Conservation (phyloP, 495 filamentous ascomycete species). For the Hypoxylon fragiforme region DNA sequence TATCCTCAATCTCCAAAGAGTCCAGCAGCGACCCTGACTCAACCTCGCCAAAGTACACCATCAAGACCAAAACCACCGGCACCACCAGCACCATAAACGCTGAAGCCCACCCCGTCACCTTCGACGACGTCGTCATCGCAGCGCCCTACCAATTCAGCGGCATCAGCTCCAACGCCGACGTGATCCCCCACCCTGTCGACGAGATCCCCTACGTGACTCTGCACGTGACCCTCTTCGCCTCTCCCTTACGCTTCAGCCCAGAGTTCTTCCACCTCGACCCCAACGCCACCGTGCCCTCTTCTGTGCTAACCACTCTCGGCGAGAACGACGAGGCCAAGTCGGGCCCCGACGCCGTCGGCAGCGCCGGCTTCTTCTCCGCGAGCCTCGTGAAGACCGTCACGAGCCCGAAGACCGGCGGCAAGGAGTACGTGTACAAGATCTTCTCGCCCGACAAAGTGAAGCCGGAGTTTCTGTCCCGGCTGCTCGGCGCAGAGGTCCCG, state of each 20-base stretch:
- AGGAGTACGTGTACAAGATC: constrained; percentile 92
- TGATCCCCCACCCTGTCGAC: constrained; percentile 61
- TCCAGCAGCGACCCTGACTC: constrained; percentile 15
- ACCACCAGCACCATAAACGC: constrained; percentile 21
- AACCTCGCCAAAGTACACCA: constrained; percentile 46
- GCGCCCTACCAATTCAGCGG: constrained; percentile 74
- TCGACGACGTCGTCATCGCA: constrained; percentile 81
- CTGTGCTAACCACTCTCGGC: constrained; percentile 83
- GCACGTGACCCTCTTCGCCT: constrained; percentile 87
- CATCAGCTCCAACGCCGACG: constrained; percentile 51
- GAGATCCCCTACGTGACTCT: constrained; percentile 79
- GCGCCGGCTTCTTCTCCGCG: constrained; percentile 83
- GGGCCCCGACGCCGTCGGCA: constrained; percentile 61
- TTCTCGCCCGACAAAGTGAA: constrained; percentile 78
- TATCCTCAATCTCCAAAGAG: constrained; percentile 61
- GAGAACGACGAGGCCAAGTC: constrained; percentile 52
- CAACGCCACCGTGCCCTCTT: constrained; percentile 60
- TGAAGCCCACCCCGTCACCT: constrained; percentile 48
- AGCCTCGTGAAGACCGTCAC: constrained; percentile 69
- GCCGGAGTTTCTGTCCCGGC: constrained; percentile 61
- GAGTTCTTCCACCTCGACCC: constrained; percentile 67
- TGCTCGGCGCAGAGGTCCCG: constrained; percentile 52
- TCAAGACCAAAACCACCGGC: constrained; percentile 48
- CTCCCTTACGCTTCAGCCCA: constrained; percentile 68
- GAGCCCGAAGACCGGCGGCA: constrained; percentile 55